Evolutionary conservation across 139 green algal species (phyloP).

Genomic region (Chlamydomonas eustigma): DNA sequence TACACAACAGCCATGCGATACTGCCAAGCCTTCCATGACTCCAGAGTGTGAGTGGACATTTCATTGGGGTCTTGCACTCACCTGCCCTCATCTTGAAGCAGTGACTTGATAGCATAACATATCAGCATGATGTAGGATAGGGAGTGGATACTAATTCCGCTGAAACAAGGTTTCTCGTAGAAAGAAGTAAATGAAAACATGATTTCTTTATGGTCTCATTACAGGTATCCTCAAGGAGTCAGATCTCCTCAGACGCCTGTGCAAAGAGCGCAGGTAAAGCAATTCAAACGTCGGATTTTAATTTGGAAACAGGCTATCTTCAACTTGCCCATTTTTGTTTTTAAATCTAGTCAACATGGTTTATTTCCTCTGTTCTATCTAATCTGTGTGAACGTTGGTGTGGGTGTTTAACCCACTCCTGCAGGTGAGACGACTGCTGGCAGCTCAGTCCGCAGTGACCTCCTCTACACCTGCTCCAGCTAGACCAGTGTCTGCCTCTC

Average conservation of each 20-base stretch:
- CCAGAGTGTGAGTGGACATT: constrained; percentile 21
- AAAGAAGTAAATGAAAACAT: too few relatives aligned
- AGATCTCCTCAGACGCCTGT: constrained; percentile 68
- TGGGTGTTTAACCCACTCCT: too few relatives aligned
- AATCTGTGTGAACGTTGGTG: too few relatives aligned
- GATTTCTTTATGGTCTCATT: too few relatives aligned
- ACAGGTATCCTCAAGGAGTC: constrained; percentile 63
- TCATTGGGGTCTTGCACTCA: not conserved
- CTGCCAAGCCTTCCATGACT: constrained; percentile 75
- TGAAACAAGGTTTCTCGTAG: too few relatives aligned
- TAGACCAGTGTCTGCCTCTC: not conserved
- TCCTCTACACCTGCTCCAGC: not conserved
- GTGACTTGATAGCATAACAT: not conserved
- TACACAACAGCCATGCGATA: constrained; percentile 61
- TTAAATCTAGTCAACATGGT: too few relatives aligned
- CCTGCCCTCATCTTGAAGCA: not conserved
- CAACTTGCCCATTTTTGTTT: too few relatives aligned
- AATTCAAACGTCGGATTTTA: too few relatives aligned
- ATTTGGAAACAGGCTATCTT: too few relatives aligned
- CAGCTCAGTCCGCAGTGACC: constrained; percentile 10
- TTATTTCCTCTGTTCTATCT: too few relatives aligned
- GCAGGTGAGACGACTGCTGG: constrained; percentile 4
- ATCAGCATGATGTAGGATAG: too few relatives aligned
- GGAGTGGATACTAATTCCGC: too few relatives aligned
- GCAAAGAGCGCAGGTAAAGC: constrained; percentile 63